Conservation (phyloP, 1,139 yeast genomes). For the Pichia sp. region DNA sequence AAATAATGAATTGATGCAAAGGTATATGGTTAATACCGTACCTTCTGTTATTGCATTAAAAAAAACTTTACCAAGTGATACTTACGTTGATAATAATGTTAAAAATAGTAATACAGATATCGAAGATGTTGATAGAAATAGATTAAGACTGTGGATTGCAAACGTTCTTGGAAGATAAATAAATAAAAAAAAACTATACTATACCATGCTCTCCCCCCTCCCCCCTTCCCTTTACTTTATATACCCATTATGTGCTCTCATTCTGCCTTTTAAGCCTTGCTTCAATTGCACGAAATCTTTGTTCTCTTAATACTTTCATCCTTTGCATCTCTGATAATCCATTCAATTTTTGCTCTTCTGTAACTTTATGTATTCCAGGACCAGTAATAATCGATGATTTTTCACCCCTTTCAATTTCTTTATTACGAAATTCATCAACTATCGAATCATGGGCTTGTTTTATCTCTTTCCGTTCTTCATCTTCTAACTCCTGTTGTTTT, state of each 20-base stretch:
- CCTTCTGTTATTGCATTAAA: slow-evolving; percentile 65
- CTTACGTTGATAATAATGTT: slow-evolving; percentile 38
- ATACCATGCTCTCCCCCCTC: too few relatives aligned
- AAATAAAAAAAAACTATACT: neutral
- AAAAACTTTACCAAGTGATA: slow-evolving; percentile 58
- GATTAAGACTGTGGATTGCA: slow-evolving; percentile 50
- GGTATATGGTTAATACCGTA: slow-evolving; percentile 52
- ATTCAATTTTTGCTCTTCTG: slow-evolving; percentile 26
- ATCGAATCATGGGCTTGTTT: slow-evolving; percentile 28
- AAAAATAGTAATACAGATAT: slow-evolving; percentile 29
- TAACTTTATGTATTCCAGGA: slow-evolving; percentile 8
- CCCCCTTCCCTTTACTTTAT: neutral
- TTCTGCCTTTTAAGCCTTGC: slow-evolving; percentile 50
- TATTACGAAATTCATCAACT: slow-evolving; percentile 29
- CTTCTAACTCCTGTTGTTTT: slow-evolving; percentile 1
- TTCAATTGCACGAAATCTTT: slow-evolving; percentile 95
- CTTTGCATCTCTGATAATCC: slow-evolving; percentile 60
- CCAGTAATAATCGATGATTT: slow-evolving; percentile 21
- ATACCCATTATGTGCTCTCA: neutral
- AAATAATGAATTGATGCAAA: slow-evolving; percentile 49
- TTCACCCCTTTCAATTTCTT: slow-evolving; percentile 6
- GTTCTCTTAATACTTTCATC: slow-evolving; percentile 79
- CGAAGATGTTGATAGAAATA: slow-evolving; percentile 45
- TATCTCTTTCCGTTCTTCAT: slow-evolving; percentile 11
- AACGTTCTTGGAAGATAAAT: slow-evolving; percentile 1